Evolutionary conservation across 176 grass and related monocot genomes (phyloP), one percentile per base, ranked within the genome.

Genomic region (Phragmites australis): DNA sequence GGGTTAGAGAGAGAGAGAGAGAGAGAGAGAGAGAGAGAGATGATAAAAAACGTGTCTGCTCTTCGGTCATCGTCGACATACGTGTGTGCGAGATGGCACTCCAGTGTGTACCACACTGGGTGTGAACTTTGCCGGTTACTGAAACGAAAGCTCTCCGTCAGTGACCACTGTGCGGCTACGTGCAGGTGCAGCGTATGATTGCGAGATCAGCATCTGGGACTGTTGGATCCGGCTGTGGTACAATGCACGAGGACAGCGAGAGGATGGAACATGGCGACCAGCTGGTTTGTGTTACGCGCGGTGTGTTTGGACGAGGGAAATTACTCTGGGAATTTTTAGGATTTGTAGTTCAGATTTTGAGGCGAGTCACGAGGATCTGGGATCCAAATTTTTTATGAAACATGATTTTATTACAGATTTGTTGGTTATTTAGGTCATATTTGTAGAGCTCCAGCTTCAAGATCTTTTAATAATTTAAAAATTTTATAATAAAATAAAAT

Each of bases 101-200:
- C 19, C 37, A 13, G 44, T 2, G 9, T 67, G 40, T 22, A 13
- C 66, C 66, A 47, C 64, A 21, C 37, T 47, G 68, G 67, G 9
- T 16, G 3, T 37, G 34, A 25, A 49, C 30, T 30, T 74, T 18
- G 71, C 73, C 18, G 75, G 75, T 21, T 55, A n/a, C 19, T 15
- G 75, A 6, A 34, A 4, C 19, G 75, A 77, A 34, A 49, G 58
- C 56, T 10, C 16, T 16, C 30, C 50, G 21, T 76, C 39, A 6
- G 26, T 4, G 16, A 42, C 27, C 15, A 3, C 12, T 5, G 6
- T n/a, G 18, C 7, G n/a, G 72, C 72, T 27, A 40, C 5, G 76
- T 79, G 47, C 76, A 16, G 29, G 76, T 79, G 47, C 76, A 16
- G 29, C 45, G 76, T 25, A 60, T 59, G 75, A 39, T 23, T 8